Evolutionary conservation across 179 eudicot species (phyloP), one percentile per base, ranked within the genome.

Genomic region (Beta lomatogona): DNA sequence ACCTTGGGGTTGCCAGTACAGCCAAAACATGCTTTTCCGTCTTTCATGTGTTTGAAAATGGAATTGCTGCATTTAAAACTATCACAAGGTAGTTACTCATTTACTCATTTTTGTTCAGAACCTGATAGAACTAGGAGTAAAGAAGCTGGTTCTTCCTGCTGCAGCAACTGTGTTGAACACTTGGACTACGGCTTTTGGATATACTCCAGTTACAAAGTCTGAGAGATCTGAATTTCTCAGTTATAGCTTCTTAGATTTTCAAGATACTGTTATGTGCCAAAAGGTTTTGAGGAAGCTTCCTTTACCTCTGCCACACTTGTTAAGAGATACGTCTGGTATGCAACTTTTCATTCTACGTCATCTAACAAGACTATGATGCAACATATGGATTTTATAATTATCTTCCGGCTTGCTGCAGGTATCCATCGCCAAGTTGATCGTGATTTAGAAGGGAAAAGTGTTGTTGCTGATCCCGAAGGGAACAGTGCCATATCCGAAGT

Each of bases 71-170:
- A n/a, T 60, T 60, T 14, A 3, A 16, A 19, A 25, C 4, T 80
- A 6, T 50, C 11, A 57, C 3, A 55, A 70, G 18, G 21, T 52
- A 28, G 16, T 71, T 0, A 75, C 58, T 6, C 41, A n/a, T 41
- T 22, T 54, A 48, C 5, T 69, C 52, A 41, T 19, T 67, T 25
- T 46, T 75, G 50, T 86, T 25, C 92, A 96, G 99, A 87, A 64
- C 79, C 90, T 96, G 21, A 75, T 52, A 76, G 86, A 89, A 45
- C 70, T 96, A 28, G 97, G 99, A 82, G 93, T 96, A 44, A 92
- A 90, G 85, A 93, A 90, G 86, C 89, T 96, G 53, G 91, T 96
- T 81, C 89, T 96, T 82, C 97, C 96, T 48, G 94, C 97, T 3
- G 89, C 90, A 72, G 89, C 91, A 61, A 88, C 79, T 63, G 89